phyloP scores from a whole-genome alignment of 2,329 filamentous ascomycete genomes.

The Talaromyces sp. region DNA sequence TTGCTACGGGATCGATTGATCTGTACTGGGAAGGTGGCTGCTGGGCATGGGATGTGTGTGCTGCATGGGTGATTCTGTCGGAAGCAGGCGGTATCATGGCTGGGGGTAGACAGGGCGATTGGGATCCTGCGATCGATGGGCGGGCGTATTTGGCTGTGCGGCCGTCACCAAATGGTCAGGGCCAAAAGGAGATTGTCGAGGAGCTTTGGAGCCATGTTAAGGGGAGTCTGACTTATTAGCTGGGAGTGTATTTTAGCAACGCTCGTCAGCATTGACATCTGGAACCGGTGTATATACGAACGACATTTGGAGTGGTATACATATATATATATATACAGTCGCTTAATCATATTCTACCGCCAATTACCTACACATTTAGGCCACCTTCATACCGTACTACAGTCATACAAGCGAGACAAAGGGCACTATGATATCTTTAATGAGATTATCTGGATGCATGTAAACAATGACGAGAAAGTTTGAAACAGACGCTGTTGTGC shows the following conservation, averaged over 20 bases:
- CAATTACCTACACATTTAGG: not conserved
- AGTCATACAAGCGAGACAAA: not conserved
- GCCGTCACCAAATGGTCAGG: conserved; percentile 23
- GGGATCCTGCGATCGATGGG: conserved; percentile 53
- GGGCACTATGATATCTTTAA: not conserved
- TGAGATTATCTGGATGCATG: not conserved
- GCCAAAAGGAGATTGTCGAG: conserved; percentile 36
- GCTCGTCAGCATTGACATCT: not conserved
- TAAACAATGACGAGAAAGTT: not conserved
- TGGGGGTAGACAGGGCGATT: conserved; percentile 54
- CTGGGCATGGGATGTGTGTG: conserved; percentile 64
- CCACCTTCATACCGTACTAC: not conserved
- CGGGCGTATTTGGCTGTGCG: conserved; percentile 48
- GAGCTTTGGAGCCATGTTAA: conserved; percentile 39
- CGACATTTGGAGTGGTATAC: too few relatives aligned
- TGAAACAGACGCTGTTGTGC: not conserved
- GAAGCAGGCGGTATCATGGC: conserved; percentile 58
- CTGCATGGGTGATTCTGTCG: conserved; percentile 56
- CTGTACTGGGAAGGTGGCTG: conserved; percentile 63
- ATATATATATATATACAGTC: too few relatives aligned
- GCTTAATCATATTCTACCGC: not conserved
- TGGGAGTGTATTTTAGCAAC: not conserved
- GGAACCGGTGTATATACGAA: not conserved
- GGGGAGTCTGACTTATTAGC: conserved; percentile 33
- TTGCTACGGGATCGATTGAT: conserved; percentile 54